Evolutionary conservation across 2,329 filamentous ascomycete genomes (phyloP), one percentile per base, ranked within the genome.

Genomic region (Phaeosphaeriaceae sp.): DNA sequence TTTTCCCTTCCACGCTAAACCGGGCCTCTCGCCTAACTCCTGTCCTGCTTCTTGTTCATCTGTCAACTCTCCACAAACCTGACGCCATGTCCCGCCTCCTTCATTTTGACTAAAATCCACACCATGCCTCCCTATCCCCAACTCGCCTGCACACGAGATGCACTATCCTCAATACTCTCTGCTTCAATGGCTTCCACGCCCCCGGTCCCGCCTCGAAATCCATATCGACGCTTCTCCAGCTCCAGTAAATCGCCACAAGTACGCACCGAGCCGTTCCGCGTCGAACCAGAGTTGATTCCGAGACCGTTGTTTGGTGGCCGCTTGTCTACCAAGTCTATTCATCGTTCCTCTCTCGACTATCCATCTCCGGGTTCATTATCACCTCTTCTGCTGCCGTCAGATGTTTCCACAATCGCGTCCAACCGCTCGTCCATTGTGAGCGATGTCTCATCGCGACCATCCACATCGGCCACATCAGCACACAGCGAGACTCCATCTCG

Each of bases 301-400:
- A 52, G 50, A 21, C 66, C 67, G 12, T 55, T 70, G 3, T 70
- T 66, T 56, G 64, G 56, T 56, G 61, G 61, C 42, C 34, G 50
- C 53, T 11, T 37, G 55, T 9, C 60, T 58, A 11, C 54, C 63
- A 17, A 54, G 26, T 37, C 56, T 4, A 48, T 63, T 21, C 58
- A 56, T 36, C 60, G 61, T 47, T 51, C 58, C 23, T 52, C 65
- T 36, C 46, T 61, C 33, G 59, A 66, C 30, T 52, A 60, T 9
- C 54, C 56, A 42, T 54, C 52, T 34, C 41, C 55, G 40, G 34
- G 23, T 6, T 15, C 16, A 17, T 26, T 36, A 17, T 57, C 50
- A n/a, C 54, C 54, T 13, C 51, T 54, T 26, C 42, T 54, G 3
- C 44, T 51, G 16, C 53, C 54, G 23, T 51, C 48, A 40, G 41